Percentiles rank a stretch among this genome's conserved stretches.
These are phyloP conservation scores for Populus pruinosa DNA, from an alignment of 345 rosid genomes.

Conservation along the genomic window DNA sequence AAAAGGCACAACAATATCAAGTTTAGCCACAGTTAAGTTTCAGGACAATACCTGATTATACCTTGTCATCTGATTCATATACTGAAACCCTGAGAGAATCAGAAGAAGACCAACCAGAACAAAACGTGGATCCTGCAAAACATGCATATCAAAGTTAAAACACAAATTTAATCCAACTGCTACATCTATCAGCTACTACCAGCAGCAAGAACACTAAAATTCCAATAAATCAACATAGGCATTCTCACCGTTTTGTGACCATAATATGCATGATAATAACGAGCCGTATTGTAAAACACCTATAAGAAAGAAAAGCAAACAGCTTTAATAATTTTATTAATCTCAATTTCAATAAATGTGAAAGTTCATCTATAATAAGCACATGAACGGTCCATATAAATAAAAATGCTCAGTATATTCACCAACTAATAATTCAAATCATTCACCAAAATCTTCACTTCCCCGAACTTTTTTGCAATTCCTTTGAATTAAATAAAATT, in stretches of 20 bases:
- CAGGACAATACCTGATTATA: slow-evolving; percentile 65
- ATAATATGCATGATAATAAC: slow-evolving; percentile 81
- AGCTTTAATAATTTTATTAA: neutral
- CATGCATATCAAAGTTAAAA: slow-evolving; percentile 1
- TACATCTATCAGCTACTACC: neutral
- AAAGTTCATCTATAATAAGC: too few relatives aligned
- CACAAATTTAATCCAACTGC: neutral
- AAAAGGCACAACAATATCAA: neutral
- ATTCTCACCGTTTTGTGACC: slow-evolving; percentile 88
- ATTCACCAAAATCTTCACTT: neutral
- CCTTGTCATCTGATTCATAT: slow-evolving; percentile 74
- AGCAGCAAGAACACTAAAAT: slow-evolving; percentile 8
- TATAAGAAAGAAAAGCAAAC: slow-evolving; percentile 13
- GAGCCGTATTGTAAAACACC: slow-evolving; percentile 95
- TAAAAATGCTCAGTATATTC: neutral
- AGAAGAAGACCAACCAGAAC: slow-evolving; percentile 83
- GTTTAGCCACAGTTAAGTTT: neutral
- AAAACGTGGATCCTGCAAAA: slow-evolving; percentile 79
- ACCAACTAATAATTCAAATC: neutral
- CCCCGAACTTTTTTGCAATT: too few relatives aligned
- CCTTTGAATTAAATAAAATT: neutral
- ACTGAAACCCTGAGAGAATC: slow-evolving; percentile 82
- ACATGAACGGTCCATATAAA: neutral
- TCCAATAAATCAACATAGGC: neutral
- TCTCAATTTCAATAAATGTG: neutral